A percentile compares a stretch with the other conserved stretches of the same genome.
Conservation (phyloP, 805 yeast genomes). For the Candida pseudoglaebosa region DNA sequence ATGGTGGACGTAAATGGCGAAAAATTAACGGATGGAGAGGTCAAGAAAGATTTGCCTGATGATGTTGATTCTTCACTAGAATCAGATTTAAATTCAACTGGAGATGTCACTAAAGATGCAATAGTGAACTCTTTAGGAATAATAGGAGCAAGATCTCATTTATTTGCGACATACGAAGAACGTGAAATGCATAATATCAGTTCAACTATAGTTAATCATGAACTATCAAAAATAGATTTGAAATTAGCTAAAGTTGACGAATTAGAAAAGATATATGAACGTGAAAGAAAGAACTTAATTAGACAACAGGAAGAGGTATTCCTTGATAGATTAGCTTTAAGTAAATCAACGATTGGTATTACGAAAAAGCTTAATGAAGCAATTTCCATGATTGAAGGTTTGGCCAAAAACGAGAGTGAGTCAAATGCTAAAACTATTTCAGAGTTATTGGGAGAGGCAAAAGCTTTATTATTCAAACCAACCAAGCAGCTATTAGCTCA, state of each 20-base stretch:
- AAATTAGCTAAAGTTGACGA: constrained; percentile 57
- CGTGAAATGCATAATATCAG: constrained; percentile 64
- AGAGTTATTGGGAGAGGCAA: constrained; percentile 27
- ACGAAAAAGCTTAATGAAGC: constrained; percentile 44
- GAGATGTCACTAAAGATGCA: constrained; percentile 50
- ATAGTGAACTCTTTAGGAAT: constrained; percentile 69
- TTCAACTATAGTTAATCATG: constrained; percentile 55
- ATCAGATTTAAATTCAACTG: constrained; percentile 11
- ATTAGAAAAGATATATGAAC: constrained; percentile 62
- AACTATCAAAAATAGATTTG: constrained; percentile 59
- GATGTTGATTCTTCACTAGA: background rate
- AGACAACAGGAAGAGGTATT: constrained; percentile 65
- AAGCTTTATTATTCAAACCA: constrained; percentile 32
- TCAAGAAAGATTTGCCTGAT: background rate
- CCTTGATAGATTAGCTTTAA: constrained; percentile 61
- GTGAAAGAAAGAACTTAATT: constrained; percentile 56
- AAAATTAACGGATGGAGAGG: background rate
- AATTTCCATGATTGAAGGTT: constrained; percentile 15
- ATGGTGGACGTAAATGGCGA: background rate
- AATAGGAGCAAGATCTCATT: constrained; percentile 73
- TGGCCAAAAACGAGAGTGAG: constrained; percentile 7
- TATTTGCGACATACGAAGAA: constrained; percentile 78
- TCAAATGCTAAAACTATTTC: constrained; percentile 10
- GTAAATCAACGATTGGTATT: constrained; percentile 52
- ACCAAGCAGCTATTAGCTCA: constrained; percentile 20